Evolutionary conservation across 2,329 filamentous ascomycete genomes (phyloP), one percentile per base, ranked within the genome.

Genomic region (Penicillium crustosum): DNA sequence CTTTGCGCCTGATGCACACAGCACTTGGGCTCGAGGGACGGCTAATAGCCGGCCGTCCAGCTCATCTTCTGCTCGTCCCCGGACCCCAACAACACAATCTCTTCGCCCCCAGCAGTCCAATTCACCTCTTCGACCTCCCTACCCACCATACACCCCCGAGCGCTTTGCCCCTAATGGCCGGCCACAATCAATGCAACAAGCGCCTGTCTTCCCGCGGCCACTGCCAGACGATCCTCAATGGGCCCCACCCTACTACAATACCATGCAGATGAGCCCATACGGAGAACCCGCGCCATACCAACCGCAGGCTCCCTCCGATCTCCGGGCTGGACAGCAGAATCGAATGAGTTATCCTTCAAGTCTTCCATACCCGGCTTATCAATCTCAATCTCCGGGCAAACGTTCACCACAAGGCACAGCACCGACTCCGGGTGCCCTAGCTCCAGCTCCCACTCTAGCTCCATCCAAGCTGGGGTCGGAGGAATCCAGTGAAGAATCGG

Each of bases 171-270:
- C 78, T 3, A 76, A 78, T 35, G 61, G 59, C 42, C 69, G 65
- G 38, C 65, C 72, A 21, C 70, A 74, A 29, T 71, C 70, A 38
- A 77, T 78, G 27, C 73, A 73, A 13, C 70, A 70, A 48, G 73
- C 71, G 10, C 66, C 71, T 25, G 57, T 70, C 33, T 66, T 64
- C 47, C 48, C 66, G 8, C 76, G 76, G 64, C 76, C 79, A 19
- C 71, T 82, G 25, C 78, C 78, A 31, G 80, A 83, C 53, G 82
- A 83, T 61, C 73, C 73, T 2, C 76, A 78, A 49, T 80, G 76
- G 78, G 75, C 70, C 42, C 72, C 73, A 65, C 75, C 79, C 17
- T 68, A 68, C 49, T 70, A 64, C 47, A 65, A 64, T 36, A 44
- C 62, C 3, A 60, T 63, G 65, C 61, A 56, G 25, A 60, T 66